Base-by-base conservation (phyloP, 805 yeast genomes). In the Henningerozyma blattae region DNA sequence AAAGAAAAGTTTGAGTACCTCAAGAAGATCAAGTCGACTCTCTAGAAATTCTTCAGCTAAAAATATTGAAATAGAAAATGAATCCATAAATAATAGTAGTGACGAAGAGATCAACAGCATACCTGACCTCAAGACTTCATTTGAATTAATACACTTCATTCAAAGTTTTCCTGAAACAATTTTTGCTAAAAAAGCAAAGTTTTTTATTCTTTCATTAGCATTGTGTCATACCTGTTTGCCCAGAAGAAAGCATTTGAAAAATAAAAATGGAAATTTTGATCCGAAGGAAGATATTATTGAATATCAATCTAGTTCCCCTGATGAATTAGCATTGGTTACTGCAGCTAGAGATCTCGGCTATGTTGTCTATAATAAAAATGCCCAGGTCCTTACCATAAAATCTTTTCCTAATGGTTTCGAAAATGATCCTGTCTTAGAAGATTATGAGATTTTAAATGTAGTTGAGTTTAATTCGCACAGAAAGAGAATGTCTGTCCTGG, bases 261-360 rank as follows among this genome's bases (percentile, higher is more conserved):
- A 38, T 17, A 33, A 32, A 8, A 47, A 47, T 15, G 28, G 24
- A 9, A 14, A 17, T 27, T 35, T 34, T 5, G 38, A 30, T 18
- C 14, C 27, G 14, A 56, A 47, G 3, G 70, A 62, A 28, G 75
- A 65, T 16, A 62, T 65, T 16, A 71, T 86, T 17, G 77, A 74
- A 36, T 91, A 91, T 47, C 96, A 89, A 52, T 84, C 97, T 0
- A 76, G 97, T 0, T 87, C 96, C 0, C 99, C 98, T 0, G 99
- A 91, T 58, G 99, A 91, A 54, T 59, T 87, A 32, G 98, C 99
- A 0, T 61, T 91, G 20, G 89, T 91, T 3, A 74, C 79, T 30
- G 98, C 97, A 1, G 98, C 98, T 0, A 68, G 95, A 44, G 98
- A 91, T 50, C 67, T 91, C 66, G 99, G 99, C 0, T 91, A 67